Percentiles rank a stretch among this genome's conserved stretches.
phyloP scores from a whole-genome alignment of 768 basidiomycete genomes.

The Dacryopinax primogenitus region DNA sequence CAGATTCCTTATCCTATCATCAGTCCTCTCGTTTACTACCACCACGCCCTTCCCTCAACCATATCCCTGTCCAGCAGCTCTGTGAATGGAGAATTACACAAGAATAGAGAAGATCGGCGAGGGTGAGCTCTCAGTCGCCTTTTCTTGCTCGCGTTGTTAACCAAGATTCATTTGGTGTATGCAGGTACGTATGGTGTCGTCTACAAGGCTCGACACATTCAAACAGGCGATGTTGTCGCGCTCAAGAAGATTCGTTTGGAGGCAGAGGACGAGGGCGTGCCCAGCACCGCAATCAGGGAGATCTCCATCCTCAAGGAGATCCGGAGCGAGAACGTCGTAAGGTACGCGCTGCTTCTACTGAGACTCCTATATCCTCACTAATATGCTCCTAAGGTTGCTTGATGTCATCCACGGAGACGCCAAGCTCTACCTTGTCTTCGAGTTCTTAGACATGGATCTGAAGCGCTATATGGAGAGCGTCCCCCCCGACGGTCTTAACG shows the following conservation, averaged over 20 bases:
- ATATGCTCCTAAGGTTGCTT: slow-evolving; percentile 47
- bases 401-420: slow-evolving; percentile 96
- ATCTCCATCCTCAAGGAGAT: slow-evolving; percentile 95
- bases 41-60: not conserved
- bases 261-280: slow-evolving; percentile 97
- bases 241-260: slow-evolving; percentile 98
- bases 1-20: not conserved
- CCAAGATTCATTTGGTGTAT: not conserved
- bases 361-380: not conserved
- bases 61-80: not conserved
- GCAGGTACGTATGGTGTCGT: slow-evolving; percentile 96
- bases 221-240: slow-evolving; percentile 73
- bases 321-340: slow-evolving; percentile 90
- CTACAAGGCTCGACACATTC: slow-evolving; percentile 84
- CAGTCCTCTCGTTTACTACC: not conserved
- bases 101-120: slow-evolving; percentile 92
- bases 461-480: slow-evolving; percentile 93
- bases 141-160: slow-evolving; percentile 9
- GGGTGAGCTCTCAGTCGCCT: slow-evolving; percentile 42
- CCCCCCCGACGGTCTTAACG: slow-evolving; percentile 39
- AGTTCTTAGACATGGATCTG: slow-evolving; percentile 92
- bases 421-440: slow-evolving; percentile 94
- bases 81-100: slow-evolving; percentile 54
- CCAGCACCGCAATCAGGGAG: slow-evolving; percentile 94
- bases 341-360: slow-evolving; percentile 29